Evolutionary conservation across 805 yeast genomes (phyloP).

Genomic region (Wickerhamiella brachini): DNA sequence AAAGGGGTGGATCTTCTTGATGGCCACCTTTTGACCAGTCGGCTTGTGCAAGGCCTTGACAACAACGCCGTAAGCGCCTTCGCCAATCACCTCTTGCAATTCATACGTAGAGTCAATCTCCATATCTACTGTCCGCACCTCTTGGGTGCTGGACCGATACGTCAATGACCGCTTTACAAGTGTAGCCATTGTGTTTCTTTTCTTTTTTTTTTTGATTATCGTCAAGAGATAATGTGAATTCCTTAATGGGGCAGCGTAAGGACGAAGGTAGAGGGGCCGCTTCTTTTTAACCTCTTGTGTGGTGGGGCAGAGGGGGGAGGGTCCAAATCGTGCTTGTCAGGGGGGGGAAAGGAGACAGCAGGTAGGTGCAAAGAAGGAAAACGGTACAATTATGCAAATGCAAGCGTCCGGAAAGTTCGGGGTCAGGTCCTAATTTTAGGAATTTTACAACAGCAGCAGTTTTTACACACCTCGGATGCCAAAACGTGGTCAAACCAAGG

Average conservation of each 20-base stretch:
- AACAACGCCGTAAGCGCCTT: slow-evolving; percentile 94
- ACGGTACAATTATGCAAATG: neutral
- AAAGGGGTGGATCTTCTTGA: slow-evolving; percentile 87
- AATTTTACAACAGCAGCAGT: neutral
- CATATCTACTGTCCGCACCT: slow-evolving; percentile 39
- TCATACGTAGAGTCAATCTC: slow-evolving; percentile 81
- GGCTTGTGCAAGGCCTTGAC: slow-evolving; percentile 80
- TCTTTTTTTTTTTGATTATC: no score
- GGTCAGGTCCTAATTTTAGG: neutral
- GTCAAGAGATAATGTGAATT: neutral
- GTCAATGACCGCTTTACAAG: slow-evolving; percentile 1
- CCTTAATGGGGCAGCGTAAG: no score
- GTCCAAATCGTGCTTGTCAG: neutral
- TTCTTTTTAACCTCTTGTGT: no score
- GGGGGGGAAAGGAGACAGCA: neutral
- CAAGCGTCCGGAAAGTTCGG: neutral
- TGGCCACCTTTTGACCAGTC: slow-evolving; percentile 80
- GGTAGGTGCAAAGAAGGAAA: neutral
- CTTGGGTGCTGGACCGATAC: slow-evolving; percentile 11
- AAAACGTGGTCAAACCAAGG: neutral
- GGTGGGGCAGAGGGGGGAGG: neutral
- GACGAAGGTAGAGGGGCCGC: no score
- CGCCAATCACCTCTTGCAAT: slow-evolving; percentile 74
- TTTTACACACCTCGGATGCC: neutral
- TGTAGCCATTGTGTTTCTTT: neutral